phyloP scores from a whole-genome alignment of 257 asterid species.

The Scutellaria baicalensis region DNA sequence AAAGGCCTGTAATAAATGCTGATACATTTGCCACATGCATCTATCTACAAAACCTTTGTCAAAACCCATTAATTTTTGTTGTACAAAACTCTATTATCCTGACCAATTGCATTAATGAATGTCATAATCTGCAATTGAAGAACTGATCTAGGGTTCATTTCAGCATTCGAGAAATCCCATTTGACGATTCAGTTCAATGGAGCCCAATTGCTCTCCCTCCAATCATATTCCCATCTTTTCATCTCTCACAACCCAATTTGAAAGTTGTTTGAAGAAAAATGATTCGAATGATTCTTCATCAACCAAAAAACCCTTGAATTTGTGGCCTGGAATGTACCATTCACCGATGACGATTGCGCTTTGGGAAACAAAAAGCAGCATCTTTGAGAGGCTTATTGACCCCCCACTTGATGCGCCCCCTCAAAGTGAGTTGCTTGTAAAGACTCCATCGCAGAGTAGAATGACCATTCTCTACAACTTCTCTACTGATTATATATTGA shows the following conservation, averaged over 20 bases:
- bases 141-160: neutral
- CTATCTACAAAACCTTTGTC: too few relatives aligned
- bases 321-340: constrained; percentile 98
- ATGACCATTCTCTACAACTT: constrained; percentile 64
- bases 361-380: constrained; percentile 77
- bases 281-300: constrained; percentile 6
- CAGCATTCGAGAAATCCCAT: neutral
- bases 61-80: too few relatives aligned
- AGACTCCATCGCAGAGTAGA: constrained; percentile 58
- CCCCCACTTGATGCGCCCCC: constrained; percentile 97
- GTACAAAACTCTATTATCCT: too few relatives aligned
- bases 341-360: constrained; percentile 86
- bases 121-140: too few relatives aligned
- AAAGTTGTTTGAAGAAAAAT: constrained; percentile 18
- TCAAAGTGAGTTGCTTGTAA: constrained; percentile 57
- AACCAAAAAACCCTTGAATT: constrained; percentile 52
- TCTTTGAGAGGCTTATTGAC: constrained; percentile 78
- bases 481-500: constrained; percentile 57
- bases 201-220: constrained; percentile 29
- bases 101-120: too few relatives aligned
- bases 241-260: constrained; percentile 45
- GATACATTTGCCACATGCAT: too few relatives aligned
- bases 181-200: constrained; percentile 32
- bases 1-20: too few relatives aligned
- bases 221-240: constrained; percentile 51